Conservation (phyloP, 108 stramenopile species). For the Skeletonema costatum region DNA sequence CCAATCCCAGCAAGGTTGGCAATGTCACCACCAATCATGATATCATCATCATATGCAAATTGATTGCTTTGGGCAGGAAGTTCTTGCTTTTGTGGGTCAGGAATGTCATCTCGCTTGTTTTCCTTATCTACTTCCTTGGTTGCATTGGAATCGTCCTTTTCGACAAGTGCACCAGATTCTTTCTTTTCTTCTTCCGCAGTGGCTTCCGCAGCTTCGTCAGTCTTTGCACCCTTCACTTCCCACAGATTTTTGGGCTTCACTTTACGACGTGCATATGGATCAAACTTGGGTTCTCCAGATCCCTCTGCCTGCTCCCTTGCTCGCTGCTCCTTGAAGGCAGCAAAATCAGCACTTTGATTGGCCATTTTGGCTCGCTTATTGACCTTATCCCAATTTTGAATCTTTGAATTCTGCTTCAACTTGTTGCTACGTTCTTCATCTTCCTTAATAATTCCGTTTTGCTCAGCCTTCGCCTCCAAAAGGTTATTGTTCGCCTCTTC, state of each 20-base stretch:
- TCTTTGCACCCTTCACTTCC: slow-evolving; percentile 76
- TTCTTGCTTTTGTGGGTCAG: slow-evolving; percentile 41
- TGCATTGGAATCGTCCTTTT: slow-evolving; percentile 40
- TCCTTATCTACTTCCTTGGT: slow-evolving; percentile 40
- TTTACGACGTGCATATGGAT: slow-evolving; percentile 86
- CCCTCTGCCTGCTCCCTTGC: slow-evolving; percentile 49
- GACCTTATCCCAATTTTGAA: slow-evolving; percentile 85
- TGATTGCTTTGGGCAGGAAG: slow-evolving; percentile 57
- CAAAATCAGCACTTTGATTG: slow-evolving; percentile 76
- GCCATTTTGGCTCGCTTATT: slow-evolving; percentile 73
- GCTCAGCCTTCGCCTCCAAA: slow-evolving; percentile 53
- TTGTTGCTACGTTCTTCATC: slow-evolving; percentile 62
- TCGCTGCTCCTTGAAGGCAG: slow-evolving; percentile 59
- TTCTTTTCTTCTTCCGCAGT: slow-evolving; percentile 60
- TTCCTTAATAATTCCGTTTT: slow-evolving; percentile 47
- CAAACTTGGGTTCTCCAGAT: slow-evolving; percentile 61
- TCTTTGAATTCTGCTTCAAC: slow-evolving; percentile 57
- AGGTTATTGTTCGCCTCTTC: slow-evolving; percentile 57
- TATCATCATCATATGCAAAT: slow-evolving; percentile 79
- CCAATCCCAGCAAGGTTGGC: slow-evolving; percentile 50
- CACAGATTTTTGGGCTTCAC: slow-evolving; percentile 91
- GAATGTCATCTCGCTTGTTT: slow-evolving; percentile 37
- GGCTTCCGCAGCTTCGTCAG: slow-evolving; percentile 46
- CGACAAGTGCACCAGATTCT: slow-evolving; percentile 35
- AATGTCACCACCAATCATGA: slow-evolving; percentile 61